These are phyloP conservation scores for Thinopyrum elongatum DNA, from an alignment of 176 grass and related monocot species.

Conservation along the genomic window DNA sequence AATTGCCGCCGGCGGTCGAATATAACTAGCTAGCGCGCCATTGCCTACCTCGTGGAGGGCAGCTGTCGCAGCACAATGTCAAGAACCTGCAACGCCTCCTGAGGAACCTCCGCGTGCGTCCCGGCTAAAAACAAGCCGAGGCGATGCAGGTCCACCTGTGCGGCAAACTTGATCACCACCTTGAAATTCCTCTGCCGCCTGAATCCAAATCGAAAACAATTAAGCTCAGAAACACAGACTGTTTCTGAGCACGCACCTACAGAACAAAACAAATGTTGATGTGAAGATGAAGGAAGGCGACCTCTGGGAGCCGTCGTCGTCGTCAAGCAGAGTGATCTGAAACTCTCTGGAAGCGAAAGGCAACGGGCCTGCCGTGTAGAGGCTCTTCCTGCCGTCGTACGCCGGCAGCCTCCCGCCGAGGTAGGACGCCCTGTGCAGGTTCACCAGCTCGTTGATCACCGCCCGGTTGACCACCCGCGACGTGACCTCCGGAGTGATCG, in stretches of 20 bases:
- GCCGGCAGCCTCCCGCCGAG: constrained; percentile 81
- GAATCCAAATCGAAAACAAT: neutral
- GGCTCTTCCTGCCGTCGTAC: constrained; percentile 84
- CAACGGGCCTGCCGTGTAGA: constrained; percentile 80
- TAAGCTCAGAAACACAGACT: neutral
- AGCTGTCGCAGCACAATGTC: constrained; percentile 85
- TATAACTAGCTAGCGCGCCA: neutral
- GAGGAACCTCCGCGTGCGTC: constrained; percentile 65
- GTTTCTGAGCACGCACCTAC: neutral
- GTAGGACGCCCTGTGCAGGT: constrained; percentile 45
- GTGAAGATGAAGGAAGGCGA: neutral
- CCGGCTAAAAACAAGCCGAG: constrained; percentile 69
- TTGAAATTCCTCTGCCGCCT: constrained; percentile 61
- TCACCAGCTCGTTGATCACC: constrained; percentile 69
- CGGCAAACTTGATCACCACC: constrained; percentile 76
- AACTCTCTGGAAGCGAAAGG: constrained; percentile 71
- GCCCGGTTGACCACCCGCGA: constrained; percentile 58
- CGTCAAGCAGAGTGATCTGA: constrained; percentile 57
- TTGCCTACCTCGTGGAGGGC: constrained; percentile 21
- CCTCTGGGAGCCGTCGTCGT: constrained; percentile 62
- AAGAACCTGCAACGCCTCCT: constrained; percentile 87
- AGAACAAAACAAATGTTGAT: too few relatives aligned
- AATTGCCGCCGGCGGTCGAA: neutral
- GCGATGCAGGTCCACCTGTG: constrained; percentile 55
- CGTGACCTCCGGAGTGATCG: constrained; percentile 61